These are phyloP conservation scores for Schizosaccharomyces octosporus DNA, from an alignment of 805 yeast genomes.

Conservation along the genomic window DNA sequence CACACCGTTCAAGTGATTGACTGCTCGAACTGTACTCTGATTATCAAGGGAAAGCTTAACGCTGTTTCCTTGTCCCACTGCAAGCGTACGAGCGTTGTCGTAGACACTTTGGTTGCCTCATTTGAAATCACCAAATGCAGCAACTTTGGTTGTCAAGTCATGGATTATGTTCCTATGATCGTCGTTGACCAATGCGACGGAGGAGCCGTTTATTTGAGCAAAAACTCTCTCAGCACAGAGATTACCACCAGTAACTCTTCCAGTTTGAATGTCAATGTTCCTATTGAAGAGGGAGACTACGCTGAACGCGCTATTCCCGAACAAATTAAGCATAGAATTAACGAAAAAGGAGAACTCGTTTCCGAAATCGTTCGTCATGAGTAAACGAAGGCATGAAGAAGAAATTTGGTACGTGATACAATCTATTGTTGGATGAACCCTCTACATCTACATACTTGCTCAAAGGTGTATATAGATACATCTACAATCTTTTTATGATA, in stretches of 20 bases:
- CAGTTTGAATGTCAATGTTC: conserved; percentile 63
- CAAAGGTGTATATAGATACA: too few relatives aligned
- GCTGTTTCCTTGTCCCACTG: conserved; percentile 63
- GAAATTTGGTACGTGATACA: too few relatives aligned
- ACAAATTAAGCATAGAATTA: conserved; percentile 55
- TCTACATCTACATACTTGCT: too few relatives aligned
- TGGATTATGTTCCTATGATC: conserved; percentile 61
- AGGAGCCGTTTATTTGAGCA: conserved; percentile 55
- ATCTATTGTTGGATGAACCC: too few relatives aligned
- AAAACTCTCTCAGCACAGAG: conserved; percentile 47
- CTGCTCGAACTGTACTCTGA: conserved; percentile 48
- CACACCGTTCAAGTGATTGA: conserved; percentile 79
- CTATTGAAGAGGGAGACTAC: conserved; percentile 48
- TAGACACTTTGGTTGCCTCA: conserved; percentile 69
- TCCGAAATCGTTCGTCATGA: conserved; percentile 59
- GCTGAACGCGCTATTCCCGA: conserved; percentile 74
- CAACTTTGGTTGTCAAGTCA: conserved; percentile 63
- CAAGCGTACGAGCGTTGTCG: conserved; percentile 44
- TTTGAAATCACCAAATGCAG: conserved; percentile 63
- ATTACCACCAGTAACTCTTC: conserved; percentile 69
- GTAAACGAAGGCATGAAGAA: neutral
- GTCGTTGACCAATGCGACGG: conserved; percentile 74
- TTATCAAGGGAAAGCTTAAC: conserved; percentile 73
- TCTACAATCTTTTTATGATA: too few relatives aligned
- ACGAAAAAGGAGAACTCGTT: conserved; percentile 29